These are phyloP conservation scores for Euphorbia corollata DNA, from an alignment of 441 rosid species.

Conservation along the genomic window DNA sequence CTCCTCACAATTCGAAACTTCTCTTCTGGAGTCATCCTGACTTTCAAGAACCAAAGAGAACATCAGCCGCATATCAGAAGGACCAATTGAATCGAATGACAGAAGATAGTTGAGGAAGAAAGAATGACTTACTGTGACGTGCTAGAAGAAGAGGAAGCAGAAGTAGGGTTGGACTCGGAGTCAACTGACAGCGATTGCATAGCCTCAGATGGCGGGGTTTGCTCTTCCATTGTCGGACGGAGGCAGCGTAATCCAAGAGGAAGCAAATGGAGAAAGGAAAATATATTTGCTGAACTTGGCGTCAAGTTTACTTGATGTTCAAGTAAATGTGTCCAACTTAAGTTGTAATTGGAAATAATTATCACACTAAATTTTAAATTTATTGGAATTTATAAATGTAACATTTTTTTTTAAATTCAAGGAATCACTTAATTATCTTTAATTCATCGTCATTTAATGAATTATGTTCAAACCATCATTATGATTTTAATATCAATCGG, in stretches of 20 bases:
- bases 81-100: not conserved
- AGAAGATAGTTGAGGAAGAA: not conserved
- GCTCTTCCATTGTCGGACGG: slow-evolving; percentile 12
- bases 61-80: not conserved
- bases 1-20: slow-evolving; percentile 57
- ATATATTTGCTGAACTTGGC: no score
- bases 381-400: no score
- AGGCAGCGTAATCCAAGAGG: not conserved
- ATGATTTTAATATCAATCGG: no score
- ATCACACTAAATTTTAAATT: no score
- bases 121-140: not conserved
- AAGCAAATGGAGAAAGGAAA: no score
- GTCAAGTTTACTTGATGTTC: no score
- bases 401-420: no score
- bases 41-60: not conserved
- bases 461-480: no score
- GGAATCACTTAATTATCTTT: no score
- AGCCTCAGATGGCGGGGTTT: slow-evolving; percentile 19
- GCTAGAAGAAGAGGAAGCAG: not conserved
- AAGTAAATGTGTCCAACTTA: no score
- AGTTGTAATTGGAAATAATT: no score
- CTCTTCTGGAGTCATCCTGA: slow-evolving; percentile 40
- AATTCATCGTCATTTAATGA: no score
- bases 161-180: slow-evolving; percentile 14
- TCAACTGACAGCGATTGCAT: slow-evolving; percentile 34